Base-by-base conservation (phyloP, 805 yeast genomes). In the Spathaspora gorwiae region DNA sequence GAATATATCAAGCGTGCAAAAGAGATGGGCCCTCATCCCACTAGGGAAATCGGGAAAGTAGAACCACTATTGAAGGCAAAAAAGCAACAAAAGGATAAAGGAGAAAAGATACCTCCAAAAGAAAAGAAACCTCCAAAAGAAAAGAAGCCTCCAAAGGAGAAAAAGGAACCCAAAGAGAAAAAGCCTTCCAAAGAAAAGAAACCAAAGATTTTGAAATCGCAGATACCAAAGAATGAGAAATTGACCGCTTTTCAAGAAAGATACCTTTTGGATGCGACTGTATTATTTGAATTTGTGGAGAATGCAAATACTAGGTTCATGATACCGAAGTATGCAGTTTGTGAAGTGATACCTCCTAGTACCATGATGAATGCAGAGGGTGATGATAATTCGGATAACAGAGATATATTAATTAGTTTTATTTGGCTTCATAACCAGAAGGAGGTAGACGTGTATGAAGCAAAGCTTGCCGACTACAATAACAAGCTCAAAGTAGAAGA, bases 221-320 rank as follows among this genome's bases (percentile, higher is more conserved):
- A 30, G 26, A 38, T 58, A 26, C 59, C 64, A 3, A 61, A 73
- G 47, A 87, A 83, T 39, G 80, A 74, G 48, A 81, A 79, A 53
- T 64, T 87, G 42, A 85, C 94, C 0, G 83, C 90, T 0, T 85
- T 86, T 55, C 95, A 87, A 56, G 90, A 84, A 53, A 76, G 81
- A 59, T 86, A 85, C 54, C 66, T 79, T 19, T 61, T 76, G 33
- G 79, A 80, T 54, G 89, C 95, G 0, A 84, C 87, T 43, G 60
- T 94, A 35, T 83, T 90, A 6, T 83, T 92, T 61, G 99, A 94
- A 62, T 92, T 82, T 65, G 76, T 76, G 26, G 98, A 94, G 54
- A 83, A 82, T 59, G 79, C 94, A 0, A 75, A 83, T 39, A 83
- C 83, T 7, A 75, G 98, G 47, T 92, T 77, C 55, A 66, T 76